phyloP scores from a whole-genome alignment of 2,329 filamentous ascomycete species.

The Tolypocladium amazonense region DNA sequence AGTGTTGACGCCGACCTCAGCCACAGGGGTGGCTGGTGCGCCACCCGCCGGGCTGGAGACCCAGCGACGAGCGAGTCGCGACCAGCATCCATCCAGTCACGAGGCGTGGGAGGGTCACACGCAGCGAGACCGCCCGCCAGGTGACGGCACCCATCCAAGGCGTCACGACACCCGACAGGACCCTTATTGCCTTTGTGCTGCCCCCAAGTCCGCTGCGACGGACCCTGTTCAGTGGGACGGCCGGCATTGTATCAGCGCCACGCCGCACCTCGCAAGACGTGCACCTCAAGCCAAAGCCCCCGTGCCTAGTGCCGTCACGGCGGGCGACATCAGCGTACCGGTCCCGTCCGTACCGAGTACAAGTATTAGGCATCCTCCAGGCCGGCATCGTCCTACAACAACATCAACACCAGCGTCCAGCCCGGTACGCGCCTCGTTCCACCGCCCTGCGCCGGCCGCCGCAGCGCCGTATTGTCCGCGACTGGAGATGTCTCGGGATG shows the following conservation, averaged over 20 bases:
- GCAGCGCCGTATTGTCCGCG: constrained; percentile 15
- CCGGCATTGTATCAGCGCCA: not conserved
- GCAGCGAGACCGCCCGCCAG: not conserved
- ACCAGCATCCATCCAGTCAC: not conserved
- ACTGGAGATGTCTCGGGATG: constrained; percentile 56
- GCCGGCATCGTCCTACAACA: not conserved
- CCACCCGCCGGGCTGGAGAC: not conserved
- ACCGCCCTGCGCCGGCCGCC: constrained; percentile 8
- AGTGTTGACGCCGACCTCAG: not conserved
- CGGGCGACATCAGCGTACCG: not conserved
- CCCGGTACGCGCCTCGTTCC: not conserved
- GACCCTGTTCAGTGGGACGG: not conserved
- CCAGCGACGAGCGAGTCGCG: too few relatives aligned
- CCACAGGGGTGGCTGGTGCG: constrained; percentile 1
- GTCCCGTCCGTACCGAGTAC: not conserved
- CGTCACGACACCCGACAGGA: not conserved
- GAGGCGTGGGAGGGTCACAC: not conserved
- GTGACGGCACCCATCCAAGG: not conserved
- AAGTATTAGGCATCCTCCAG: not conserved
- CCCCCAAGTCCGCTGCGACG: not conserved
- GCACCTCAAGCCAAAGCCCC: not conserved
- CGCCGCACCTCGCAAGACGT: not conserved
- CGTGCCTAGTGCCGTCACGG: not conserved
- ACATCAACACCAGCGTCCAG: not conserved
- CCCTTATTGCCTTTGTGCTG: not conserved